Base-by-base conservation (phyloP, 2,329 filamentous ascomycete genomes). In the Alternaria arborescens region DNA sequence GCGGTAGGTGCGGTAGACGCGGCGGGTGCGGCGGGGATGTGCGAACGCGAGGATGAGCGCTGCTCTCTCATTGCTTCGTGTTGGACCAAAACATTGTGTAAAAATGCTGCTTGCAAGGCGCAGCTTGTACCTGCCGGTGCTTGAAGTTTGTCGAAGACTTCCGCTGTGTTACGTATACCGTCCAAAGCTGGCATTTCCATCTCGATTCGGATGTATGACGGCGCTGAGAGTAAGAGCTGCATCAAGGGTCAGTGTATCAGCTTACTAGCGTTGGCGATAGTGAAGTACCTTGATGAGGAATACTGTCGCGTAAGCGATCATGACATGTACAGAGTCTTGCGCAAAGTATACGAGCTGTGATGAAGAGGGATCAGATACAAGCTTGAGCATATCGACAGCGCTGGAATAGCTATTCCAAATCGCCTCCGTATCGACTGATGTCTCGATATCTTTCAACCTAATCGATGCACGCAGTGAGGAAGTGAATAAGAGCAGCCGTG, bases 181-280 rank as follows among this genome's bases (percentile, higher is more conserved):
- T 36, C 32, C 32, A 36, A 36, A 16, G 32, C 32, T 14, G 32
- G 32, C 32, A 36, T 6, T 36, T 36, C 32, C 32, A 36, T 36
- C 32, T 36, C 32, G 14, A 16, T 14, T 14, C 32, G 32, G 0
- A 36, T 36, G 12, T 36, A 36, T 36, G 32, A 14, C 14, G 32
- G 32, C 14, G 32, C 32, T 14, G 32, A 36, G 14, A 36, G 32
- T 3, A 36, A 36, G 32, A 36, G 12, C 32, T 36, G 0, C 0
- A 6, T 16, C 1, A 26, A 14, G 12, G 1, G 5, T 36, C 32
- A 36, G 32, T 36, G 5, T 12, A 16, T 36, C 14, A 16, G 14
- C 12, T 36, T 14, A 0, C 5, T 2, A 36, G 32, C 2, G 14
- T 6, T 2, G 3, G 3, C 6, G 6, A 14, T 10, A 11, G 0